Evolutionary conservation across 1,284 basidiomycete genomes (phyloP), one percentile per base, ranked within the genome.

Genomic region (Marasmius tenuissimus): DNA sequence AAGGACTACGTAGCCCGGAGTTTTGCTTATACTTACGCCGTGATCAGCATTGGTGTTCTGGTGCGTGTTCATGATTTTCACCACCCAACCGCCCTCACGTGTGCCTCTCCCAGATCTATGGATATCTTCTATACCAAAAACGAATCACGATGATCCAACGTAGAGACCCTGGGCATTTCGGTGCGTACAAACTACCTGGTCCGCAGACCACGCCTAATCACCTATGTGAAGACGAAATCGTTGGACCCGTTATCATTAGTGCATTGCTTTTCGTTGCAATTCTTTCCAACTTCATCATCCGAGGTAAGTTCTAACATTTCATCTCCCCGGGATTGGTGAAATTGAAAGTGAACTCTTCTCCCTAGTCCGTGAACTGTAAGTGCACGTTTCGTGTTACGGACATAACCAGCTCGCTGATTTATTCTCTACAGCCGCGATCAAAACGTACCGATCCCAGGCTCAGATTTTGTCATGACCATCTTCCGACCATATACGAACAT

Each of bases 121-220:
- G 93, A 0, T 96, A 93, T 75, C 79, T 78, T 8, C 79, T 97
- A 61, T 98, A 97, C 75, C 94, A 98, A 73, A 85, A 89, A 65
- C 87, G 97, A 53, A 88, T 98, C 59, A 92, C 91, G 51, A 89
- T 96, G 85, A 98, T 99, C 69, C 91, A 92, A 35, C 87, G 89
- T 64, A 84, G 95, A 57, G 92, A 96, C 76, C 89, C 94, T n/a
- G 93, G 94, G 2, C 88, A 92, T 70, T 97, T 98, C 71, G 94
- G 94, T 96, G 62, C 48, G 84, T 77, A 40, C 33, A 10, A 22
- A 49, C 16, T 33, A 12, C 38, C 37, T 18, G 47, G 20, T n/a
- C 22, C 54, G 38, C 56, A 61, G 48, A 35, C 14, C 35, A n/a
- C 55, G 7, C 56, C 60, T 10, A 62, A 53, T 6, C 11, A n/a